These are phyloP conservation scores for Candida argentea DNA, from an alignment of 805 yeast genomes.

Conservation along the genomic window DNA sequence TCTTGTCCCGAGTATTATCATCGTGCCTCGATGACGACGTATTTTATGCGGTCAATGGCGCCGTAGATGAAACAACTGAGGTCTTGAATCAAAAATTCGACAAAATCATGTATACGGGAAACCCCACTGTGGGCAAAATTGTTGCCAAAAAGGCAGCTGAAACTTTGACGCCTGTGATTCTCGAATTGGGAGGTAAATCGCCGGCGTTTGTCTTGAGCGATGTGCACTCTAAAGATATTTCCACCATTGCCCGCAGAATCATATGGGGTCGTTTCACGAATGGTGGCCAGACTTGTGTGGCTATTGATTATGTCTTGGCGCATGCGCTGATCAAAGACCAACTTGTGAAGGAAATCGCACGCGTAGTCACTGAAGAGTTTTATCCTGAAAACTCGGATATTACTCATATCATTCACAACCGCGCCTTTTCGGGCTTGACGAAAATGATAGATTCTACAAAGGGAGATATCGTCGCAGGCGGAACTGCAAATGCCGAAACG, in stretches of 20 bases:
- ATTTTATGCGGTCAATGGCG: constrained; percentile 64
- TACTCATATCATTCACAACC: constrained; percentile 52
- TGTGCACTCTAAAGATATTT: constrained; percentile 33
- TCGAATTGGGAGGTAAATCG: constrained; percentile 90
- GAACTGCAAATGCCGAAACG: constrained; percentile 26
- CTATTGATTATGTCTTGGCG: constrained; percentile 76
- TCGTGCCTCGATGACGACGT: constrained; percentile 46
- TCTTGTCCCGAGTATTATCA: constrained; percentile 46
- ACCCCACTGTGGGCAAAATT: constrained; percentile 62
- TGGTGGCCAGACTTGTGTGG: constrained; percentile 86
- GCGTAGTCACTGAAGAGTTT: constrained; percentile 31
- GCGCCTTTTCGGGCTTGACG: constrained; percentile 39
- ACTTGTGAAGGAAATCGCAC: constrained; percentile 33
- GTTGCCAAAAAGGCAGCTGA: constrained; percentile 79
- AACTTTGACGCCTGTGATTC: constrained; percentile 64
- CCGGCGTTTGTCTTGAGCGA: constrained; percentile 63
- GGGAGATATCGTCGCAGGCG: constrained; percentile 45
- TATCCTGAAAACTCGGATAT: constrained; percentile 30
- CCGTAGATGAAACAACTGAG: constrained; percentile 47
- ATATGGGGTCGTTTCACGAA: constrained; percentile 72
- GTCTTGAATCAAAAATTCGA: constrained; percentile 62
- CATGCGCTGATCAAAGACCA: constrained; percentile 46
- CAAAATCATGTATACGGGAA: constrained; percentile 82
- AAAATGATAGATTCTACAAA: constrained; percentile 36
- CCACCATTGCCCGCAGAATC: constrained; percentile 46